A percentile compares a stretch with the other conserved stretches of the same genome.
phyloP scores from a whole-genome alignment of 2,329 filamentous ascomycete species.

The Penicillium capsulatum region DNA sequence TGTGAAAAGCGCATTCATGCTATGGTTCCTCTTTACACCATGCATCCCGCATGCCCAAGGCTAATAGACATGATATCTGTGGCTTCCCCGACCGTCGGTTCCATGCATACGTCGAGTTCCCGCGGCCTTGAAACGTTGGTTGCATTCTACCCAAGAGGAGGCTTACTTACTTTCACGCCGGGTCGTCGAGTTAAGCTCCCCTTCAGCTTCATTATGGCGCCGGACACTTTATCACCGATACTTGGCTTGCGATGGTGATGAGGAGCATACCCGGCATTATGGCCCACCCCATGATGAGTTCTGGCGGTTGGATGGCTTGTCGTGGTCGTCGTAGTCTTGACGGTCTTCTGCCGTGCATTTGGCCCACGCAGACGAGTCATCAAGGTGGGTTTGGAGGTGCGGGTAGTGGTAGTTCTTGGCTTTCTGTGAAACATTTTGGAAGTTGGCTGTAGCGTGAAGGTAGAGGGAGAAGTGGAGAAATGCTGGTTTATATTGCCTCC shows the following conservation, averaged over 20 bases:
- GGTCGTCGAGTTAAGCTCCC: slow-evolving; percentile 65
- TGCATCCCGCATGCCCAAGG: no score
- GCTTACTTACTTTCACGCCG: slow-evolving; percentile 62
- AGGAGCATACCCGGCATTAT: slow-evolving; percentile 30
- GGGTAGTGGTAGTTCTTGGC: slow-evolving; percentile 30
- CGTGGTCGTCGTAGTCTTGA: slow-evolving; percentile 42
- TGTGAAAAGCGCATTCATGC: no score
- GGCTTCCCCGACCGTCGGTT: slow-evolving; percentile 62
- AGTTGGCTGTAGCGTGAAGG: no score
- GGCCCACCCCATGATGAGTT: slow-evolving; percentile 34
- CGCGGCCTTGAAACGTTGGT: slow-evolving; percentile 54
- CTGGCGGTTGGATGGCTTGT: slow-evolving; percentile 30
- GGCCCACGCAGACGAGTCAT: slow-evolving; percentile 52
- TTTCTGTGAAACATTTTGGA: slow-evolving; percentile 18
- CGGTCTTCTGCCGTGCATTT: slow-evolving; percentile 30
- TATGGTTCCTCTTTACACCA: no score
- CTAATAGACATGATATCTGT: slow-evolving; percentile 5
- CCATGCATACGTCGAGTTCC: slow-evolving; percentile 70
- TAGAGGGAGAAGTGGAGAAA: no score
- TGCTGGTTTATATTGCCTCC: no score
- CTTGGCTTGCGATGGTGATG: slow-evolving; percentile 65
- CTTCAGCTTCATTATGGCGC: slow-evolving; percentile 68
- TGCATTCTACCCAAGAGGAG: background rate
- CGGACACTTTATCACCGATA: slow-evolving; percentile 72
- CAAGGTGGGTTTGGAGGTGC: slow-evolving; percentile 49